phyloP scores from a whole-genome alignment of 2,329 filamentous ascomycete species.

The Trichoderma atrobrunneum region DNA sequence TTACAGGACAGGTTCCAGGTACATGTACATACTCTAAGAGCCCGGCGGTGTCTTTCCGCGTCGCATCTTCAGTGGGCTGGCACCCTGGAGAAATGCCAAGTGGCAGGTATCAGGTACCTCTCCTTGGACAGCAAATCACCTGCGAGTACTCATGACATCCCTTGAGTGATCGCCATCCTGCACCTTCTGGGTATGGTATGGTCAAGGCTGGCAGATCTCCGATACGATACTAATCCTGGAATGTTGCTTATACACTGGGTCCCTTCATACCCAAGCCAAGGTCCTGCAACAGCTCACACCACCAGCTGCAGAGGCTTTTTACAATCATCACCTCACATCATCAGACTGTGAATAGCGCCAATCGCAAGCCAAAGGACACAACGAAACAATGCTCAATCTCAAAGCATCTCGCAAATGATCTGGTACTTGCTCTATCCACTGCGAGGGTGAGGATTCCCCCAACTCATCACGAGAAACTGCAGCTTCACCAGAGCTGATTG shows the following conservation, averaged over 20 bases:
- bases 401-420: conserved; percentile 50
- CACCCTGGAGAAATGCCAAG: not conserved
- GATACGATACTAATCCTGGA: not conserved
- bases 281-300: not conserved
- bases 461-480: not conserved
- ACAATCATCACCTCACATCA: not conserved
- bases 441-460: conserved; percentile 58
- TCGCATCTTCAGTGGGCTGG: not conserved
- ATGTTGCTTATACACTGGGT: conserved; percentile 9
- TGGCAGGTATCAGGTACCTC: not conserved
- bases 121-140: not conserved
- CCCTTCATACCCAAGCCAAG: not conserved
- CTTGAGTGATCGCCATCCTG: not conserved
- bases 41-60: too few species aligned
- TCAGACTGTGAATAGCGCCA: not conserved
- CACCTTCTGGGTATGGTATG: not conserved
- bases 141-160: not conserved
- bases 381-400: not conserved
- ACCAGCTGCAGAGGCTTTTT: not conserved
- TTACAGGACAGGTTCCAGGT: not conserved
- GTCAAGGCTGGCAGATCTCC: not conserved
- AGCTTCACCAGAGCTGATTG: not conserved
- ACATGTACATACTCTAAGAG: not conserved
- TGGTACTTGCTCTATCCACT: conserved; percentile 77
- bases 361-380: not conserved